Base-by-base conservation (phyloP, 352 stramenopile genomes). In the Pythium pectinolyticum region DNA sequence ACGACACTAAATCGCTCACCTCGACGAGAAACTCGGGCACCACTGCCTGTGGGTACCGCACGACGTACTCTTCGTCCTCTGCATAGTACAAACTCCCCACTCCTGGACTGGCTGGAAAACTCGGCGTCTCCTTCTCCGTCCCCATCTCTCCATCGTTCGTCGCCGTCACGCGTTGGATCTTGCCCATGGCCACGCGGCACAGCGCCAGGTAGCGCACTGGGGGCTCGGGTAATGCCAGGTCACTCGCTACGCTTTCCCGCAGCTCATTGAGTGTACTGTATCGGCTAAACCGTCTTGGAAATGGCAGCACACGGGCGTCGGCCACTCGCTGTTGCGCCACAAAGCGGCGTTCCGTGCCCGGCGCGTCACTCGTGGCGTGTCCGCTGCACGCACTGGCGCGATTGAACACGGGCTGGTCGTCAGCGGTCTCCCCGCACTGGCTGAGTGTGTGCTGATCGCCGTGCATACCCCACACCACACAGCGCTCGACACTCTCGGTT, bases 21-120 rank as follows among this genome's bases (percentile, higher is more conserved):
- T 88, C 74, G 1, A 92, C 67, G 11, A 93, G 52, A 56, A 93
- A 93, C 61, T 93, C 84, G 9, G 86, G 86, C 3, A 95, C 75
- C 0, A 90, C 76, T 0, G 86, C 70, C 25, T 89, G 54, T 2
- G 76, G 58, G 30, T 88, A 75, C 9, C 82, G 72, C 25, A 90
- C 63, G n/a, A 88, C 55, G 53, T 92, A 93, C 54, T 92, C 84
- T 27, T 95, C 82, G 67, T 88, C 25, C 2, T 53, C 37, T 2
- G 60, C 12, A 8, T 48, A 25, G 12, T 50, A 60, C 35, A 64
- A 22, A 22, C 48, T 75, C 8, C 68, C 72, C 11, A 86, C 55
- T 2, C 58, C 61, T n/a, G 66, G 24, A 28, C 77, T 77, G 0
- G 65, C 55, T 34, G 73, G 68, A 31, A 80, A 87, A 19, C n/a